phyloP scores from a whole-genome alignment of 176 grass and related monocot species.

The Hordeum vulgare region DNA sequence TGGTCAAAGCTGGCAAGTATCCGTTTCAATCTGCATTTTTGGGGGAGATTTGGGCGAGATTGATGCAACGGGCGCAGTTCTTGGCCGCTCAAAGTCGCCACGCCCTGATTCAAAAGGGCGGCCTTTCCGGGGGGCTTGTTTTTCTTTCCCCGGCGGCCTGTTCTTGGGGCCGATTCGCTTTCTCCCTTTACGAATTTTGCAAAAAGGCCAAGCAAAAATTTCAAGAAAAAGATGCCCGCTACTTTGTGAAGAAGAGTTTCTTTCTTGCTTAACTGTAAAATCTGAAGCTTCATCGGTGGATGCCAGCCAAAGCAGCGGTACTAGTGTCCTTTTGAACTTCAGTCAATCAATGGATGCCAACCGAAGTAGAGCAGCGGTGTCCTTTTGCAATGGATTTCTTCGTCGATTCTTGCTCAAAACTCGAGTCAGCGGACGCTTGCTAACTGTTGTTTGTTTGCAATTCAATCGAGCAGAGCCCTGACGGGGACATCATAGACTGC shows the following conservation, averaged over 20 bases:
- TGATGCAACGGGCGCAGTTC: neutral
- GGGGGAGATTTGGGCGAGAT: neutral
- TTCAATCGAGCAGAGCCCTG: slow-evolving; percentile 64
- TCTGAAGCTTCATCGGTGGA: neutral
- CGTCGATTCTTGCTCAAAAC: neutral
- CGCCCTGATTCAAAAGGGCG: slow-evolving; percentile 5
- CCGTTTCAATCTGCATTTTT: neutral
- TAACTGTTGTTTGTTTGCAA: slow-evolving; percentile 1
- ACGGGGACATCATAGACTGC: slow-evolving; percentile 92
- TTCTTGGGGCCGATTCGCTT: slow-evolving; percentile 28
- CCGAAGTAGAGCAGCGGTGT: neutral
- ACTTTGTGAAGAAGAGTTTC: neutral
- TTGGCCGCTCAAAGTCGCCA: neutral
- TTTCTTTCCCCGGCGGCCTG: neutral
- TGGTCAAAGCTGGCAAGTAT: neutral
- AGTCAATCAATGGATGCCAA: neutral
- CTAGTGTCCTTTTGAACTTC: neutral
- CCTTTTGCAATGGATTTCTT: neutral
- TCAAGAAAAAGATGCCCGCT: neutral
- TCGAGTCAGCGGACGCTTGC: neutral
- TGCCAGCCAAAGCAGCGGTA: neutral
- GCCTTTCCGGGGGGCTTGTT: neutral
- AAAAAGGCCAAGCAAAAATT: neutral
- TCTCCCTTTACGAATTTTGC: neutral
- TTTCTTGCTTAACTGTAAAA: neutral